Base-by-base conservation (phyloP, 176 grass and related monocot species). In the Stipa capillata region DNA sequence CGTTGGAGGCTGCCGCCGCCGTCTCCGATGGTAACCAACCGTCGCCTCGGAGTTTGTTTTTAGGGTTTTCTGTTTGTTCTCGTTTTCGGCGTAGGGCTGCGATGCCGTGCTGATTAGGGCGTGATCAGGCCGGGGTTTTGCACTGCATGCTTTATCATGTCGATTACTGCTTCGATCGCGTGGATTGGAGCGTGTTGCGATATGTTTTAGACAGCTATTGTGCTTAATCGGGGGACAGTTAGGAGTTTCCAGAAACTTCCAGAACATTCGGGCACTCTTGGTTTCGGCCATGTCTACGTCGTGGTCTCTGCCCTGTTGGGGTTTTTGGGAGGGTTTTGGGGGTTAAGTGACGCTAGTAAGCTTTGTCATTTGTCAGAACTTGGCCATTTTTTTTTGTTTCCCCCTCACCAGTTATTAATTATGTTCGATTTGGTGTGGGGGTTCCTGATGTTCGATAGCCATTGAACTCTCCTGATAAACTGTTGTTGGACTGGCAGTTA, bases 1-100 rank as follows among this genome's bases (percentile, higher is more conserved):
- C 21, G 56, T 16, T 20, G 69, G 68, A 3, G 47, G 51, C 31
- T 10, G 39, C 59, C 14, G 18, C 43, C 34, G 25, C 36, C 45
- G 64, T 31, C 7, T 15, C 25, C 14, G 85, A 78, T 12, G 79
- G 85, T 87, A 83, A 71, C 28, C n/a, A 18, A 18, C 27, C 44
- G 4, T 12, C n/a, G 36, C 37, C 37, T 24, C 32, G 21, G 20
- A 1, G 17, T n/a, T n/a, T n/a, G n/a, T n/a, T n/a, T n/a, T n/a
- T n/a, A 40, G 65, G 52, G 12, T 40, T 81, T 87, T 56, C 7
- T 33, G 16, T 56, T 20, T 28, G 13, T 4, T 47, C 51, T 29
- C 2, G 16, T 10, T 24, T 48, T 54, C 5, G 6, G 42, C 54
- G 44, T 45, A 37, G 53, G 43, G 34, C 20, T 45, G 23, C n/a